These are phyloP conservation scores for Lunasporangiospora selenospora DNA, from an alignment of 192 early-diverging fungal species.

Conservation along the genomic window DNA sequence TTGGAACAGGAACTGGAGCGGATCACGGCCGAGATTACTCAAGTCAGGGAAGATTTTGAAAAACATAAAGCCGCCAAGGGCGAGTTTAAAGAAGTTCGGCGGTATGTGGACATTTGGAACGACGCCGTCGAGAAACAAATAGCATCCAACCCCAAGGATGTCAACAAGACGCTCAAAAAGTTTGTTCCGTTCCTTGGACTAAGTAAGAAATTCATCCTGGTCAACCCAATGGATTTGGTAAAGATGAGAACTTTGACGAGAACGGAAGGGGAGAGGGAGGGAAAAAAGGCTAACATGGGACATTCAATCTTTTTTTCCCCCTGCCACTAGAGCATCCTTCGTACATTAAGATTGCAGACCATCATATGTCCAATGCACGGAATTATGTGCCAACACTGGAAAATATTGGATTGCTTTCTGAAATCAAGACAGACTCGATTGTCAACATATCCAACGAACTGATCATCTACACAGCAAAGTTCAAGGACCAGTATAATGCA, in stretches of 20 bases:
- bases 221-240: too few species aligned
- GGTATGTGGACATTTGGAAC: conserved; percentile 47
- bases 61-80: conserved; percentile 33
- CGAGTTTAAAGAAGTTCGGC: conserved; percentile 34
- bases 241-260: too few species aligned
- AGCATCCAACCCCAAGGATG: conserved; percentile 38
- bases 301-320: too few species aligned
- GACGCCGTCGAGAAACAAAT: conserved; percentile 43
- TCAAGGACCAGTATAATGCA: conserved; percentile 33
- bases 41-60: conserved; percentile 43
- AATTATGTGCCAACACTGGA: conserved; percentile 21
- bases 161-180: conserved; percentile 32
- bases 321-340: conserved; percentile 27
- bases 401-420: conserved; percentile 31
- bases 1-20: conserved; percentile 25
- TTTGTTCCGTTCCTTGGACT: conserved; percentile 38
- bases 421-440: conserved; percentile 41
- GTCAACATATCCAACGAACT: conserved; percentile 31
- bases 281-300: too few species aligned
- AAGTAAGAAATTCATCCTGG: too few species aligned
- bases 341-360: conserved; percentile 32
- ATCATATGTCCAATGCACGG: conserved; percentile 31
- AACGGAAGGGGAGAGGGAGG: too few species aligned
- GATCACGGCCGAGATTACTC: conserved; percentile 19
- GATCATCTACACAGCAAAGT: conserved; percentile 36